Conservation (phyloP, 2,329 filamentous ascomycete genomes). For the Fusarium sp. region DNA sequence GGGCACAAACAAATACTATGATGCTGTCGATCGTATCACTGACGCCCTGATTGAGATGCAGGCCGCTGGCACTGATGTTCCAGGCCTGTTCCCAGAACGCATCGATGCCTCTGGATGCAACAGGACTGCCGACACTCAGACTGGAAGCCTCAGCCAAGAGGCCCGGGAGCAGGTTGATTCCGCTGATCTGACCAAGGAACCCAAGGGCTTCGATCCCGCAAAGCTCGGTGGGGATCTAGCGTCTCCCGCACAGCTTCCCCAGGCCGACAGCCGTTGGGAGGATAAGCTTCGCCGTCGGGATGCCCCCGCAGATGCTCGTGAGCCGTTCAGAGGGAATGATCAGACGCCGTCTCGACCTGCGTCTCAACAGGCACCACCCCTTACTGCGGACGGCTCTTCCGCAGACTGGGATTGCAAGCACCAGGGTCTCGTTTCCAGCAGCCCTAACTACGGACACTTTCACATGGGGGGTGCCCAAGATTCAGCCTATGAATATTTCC, state of each 20-base stretch:
- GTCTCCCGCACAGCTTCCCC: slow-evolving; percentile 24
- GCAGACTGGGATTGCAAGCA: slow-evolving; percentile 65
- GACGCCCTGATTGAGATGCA: slow-evolving; percentile 83
- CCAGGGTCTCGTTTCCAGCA: slow-evolving; percentile 68
- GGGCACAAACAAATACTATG: slow-evolving; percentile 85
- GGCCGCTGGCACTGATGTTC: slow-evolving; percentile 74
- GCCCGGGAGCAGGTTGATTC: slow-evolving; percentile 56
- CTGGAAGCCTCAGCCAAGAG: slow-evolving; percentile 51
- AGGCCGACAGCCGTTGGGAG: slow-evolving; percentile 39
- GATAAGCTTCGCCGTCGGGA: slow-evolving; percentile 39
- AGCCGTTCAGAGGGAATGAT: neutral
- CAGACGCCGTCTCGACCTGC: slow-evolving; percentile 6
- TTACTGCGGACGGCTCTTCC: slow-evolving; percentile 53
- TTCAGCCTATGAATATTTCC: slow-evolving; percentile 79
- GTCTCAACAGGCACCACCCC: slow-evolving; percentile 45
- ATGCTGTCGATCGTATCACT: slow-evolving; percentile 88
- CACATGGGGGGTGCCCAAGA: slow-evolving; percentile 76
- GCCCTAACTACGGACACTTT: slow-evolving; percentile 62
- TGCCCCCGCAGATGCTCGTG: neutral
- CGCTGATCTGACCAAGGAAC: slow-evolving; percentile 47
- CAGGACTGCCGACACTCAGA: slow-evolving; percentile 58
- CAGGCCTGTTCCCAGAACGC: slow-evolving; percentile 83
- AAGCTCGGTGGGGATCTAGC: slow-evolving; percentile 11
- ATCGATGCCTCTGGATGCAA: slow-evolving; percentile 87
- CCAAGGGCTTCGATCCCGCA: slow-evolving; percentile 46